These are phyloP conservation scores for Anastatica hierochuntica DNA, from an alignment of 345 rosid species.

Conservation along the genomic window DNA sequence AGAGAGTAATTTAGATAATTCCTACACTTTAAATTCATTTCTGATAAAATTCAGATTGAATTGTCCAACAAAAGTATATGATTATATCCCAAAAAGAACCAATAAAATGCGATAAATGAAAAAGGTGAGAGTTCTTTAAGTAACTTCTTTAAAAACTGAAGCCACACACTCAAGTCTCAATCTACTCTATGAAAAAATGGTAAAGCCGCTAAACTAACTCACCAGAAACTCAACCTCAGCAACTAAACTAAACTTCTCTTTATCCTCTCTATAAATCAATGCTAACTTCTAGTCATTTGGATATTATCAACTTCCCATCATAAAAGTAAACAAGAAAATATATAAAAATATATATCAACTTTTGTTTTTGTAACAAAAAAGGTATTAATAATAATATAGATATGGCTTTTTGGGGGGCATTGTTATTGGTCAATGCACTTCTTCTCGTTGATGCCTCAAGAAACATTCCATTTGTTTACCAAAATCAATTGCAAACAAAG, in stretches of 20 bases:
- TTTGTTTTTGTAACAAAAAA: background rate
- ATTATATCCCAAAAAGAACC: background rate
- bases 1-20: no score
- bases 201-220: conserved; percentile 24
- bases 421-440: conserved; percentile 15
- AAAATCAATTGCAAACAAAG: conserved; percentile 24
- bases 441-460: conserved; percentile 1
- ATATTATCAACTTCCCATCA: background rate
- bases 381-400: background rate
- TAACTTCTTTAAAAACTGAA: background rate
- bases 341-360: background rate
- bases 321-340: background rate
- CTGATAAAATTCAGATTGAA: no score
- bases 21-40: no score
- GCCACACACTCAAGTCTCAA: conserved; percentile 23
- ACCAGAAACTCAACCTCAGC: conserved; percentile 20
- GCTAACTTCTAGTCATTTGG: background rate
- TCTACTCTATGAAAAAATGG: conserved; percentile 17
- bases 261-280: conserved; percentile 14
- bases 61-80: no score
- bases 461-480: conserved; percentile 22
- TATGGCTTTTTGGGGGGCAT: background rate
- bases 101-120: no score
- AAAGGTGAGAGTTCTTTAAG: background rate
- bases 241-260: background rate